A percentile compares a stretch with the other conserved stretches of the same genome.
These are phyloP conservation scores for Blastobotrys buckinghamii DNA, from an alignment of 1,139 yeast genomes.

Conservation along the genomic window DNA sequence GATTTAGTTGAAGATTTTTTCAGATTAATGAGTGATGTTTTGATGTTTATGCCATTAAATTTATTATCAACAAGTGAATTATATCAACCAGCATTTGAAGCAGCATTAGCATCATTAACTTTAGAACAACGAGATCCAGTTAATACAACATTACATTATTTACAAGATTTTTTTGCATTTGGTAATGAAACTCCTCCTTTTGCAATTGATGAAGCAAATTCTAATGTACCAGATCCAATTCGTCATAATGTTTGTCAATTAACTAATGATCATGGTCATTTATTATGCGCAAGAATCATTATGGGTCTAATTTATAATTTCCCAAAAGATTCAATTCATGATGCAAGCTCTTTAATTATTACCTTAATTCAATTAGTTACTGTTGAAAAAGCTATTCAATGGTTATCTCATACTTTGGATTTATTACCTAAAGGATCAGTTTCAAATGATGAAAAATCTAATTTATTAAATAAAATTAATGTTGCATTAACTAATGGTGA, in stretches of 20 bases:
- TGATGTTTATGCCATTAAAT: conserved; percentile 71
- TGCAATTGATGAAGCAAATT: conserved; percentile 43
- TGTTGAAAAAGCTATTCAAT: conserved; percentile 40
- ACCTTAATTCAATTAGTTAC: conserved; percentile 56
- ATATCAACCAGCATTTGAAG: conserved; percentile 52
- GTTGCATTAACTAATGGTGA: conserved; percentile 65
- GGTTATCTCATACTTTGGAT: conserved; percentile 56
- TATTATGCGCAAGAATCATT: conserved; percentile 49
- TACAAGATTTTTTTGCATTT: conserved; percentile 78
- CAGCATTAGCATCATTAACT: conserved; percentile 51
- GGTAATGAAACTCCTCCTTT: conserved; percentile 78
- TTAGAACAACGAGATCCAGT: conserved; percentile 70
- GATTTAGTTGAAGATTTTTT: conserved; percentile 86
- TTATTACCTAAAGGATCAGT: conserved; percentile 55
- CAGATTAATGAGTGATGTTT: conserved; percentile 72
- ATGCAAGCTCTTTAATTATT: conserved; percentile 69
- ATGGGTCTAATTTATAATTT: conserved; percentile 67
- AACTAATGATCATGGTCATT: conserved; percentile 49
- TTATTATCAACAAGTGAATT: conserved; percentile 49
- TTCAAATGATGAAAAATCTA: conserved; percentile 57
- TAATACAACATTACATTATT: conserved; percentile 62
- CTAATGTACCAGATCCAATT: conserved; percentile 52
- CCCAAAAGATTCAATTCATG: conserved; percentile 64
- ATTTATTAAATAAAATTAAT: conserved; percentile 50
- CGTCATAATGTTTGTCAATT: conserved; percentile 43